Percentiles rank a stretch among this genome's conserved stretches.
phyloP scores from a whole-genome alignment of 202 grass and related monocot species.

The Saccharum hybrid region DNA sequence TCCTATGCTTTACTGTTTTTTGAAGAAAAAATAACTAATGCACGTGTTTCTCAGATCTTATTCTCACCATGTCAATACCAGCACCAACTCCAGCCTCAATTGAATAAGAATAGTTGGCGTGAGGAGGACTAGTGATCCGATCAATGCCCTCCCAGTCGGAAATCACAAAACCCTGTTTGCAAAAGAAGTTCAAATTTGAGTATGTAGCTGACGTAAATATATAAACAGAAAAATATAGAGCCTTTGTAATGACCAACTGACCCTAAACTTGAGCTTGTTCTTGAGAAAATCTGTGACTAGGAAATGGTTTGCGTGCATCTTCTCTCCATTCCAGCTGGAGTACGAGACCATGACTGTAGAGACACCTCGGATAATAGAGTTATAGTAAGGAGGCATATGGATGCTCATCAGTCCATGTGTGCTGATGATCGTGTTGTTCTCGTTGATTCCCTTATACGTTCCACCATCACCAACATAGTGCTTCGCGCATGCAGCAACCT shows the following conservation, averaged over 20 bases:
- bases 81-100: conserved; percentile 70
- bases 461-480: conserved; percentile 88
- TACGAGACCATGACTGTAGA: conserved; percentile 86
- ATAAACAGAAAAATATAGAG: conserved; percentile 12
- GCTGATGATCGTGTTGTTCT: conserved; percentile 78
- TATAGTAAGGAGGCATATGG: conserved; percentile 84
- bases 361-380: conserved; percentile 71
- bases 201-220: conserved; percentile 5
- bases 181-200: neutral
- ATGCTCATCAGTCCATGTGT: conserved; percentile 61
- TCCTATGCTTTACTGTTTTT: no score
- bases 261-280: conserved; percentile 77
- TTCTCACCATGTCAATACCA: conserved; percentile 81
- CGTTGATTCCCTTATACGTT: conserved; percentile 68
- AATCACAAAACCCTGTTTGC: conserved; percentile 84
- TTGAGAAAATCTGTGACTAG: conserved; percentile 78
- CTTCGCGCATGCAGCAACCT: conserved; percentile 76
- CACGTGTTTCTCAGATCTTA: neutral
- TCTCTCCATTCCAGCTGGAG: conserved; percentile 81
- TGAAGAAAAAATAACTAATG: neutral
- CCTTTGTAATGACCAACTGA: conserved; percentile 44
- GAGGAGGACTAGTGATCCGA: conserved; percentile 59
- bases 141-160: conserved; percentile 86
- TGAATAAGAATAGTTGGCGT: conserved; percentile 76
- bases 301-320: conserved; percentile 82